Conservation (phyloP, 192 early-diverging fungal species). For the Coemansia sp. region DNA sequence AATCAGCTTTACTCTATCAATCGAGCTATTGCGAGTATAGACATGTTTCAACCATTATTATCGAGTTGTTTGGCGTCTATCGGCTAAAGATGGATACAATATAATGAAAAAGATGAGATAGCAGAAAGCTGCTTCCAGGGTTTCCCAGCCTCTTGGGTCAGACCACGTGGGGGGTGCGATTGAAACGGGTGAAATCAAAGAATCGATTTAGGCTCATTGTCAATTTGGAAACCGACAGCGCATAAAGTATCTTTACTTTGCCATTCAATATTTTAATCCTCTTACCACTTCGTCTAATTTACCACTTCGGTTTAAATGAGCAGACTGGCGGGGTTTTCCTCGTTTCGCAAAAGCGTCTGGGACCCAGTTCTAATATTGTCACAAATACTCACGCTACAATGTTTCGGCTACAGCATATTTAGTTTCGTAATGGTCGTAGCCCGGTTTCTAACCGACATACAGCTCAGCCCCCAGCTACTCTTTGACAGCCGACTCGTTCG, state of each 20-base stretch:
- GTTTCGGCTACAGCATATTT: constrained; percentile 45
- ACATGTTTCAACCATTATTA: too few species aligned
- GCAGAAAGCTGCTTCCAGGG: too few species aligned
- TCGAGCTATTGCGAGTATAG: too few species aligned
- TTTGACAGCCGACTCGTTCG: constrained; percentile 34
- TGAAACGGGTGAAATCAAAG: not conserved
- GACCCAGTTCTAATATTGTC: constrained; percentile 52
- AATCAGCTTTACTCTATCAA: too few species aligned
- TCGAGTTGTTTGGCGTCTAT: too few species aligned
- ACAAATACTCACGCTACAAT: constrained; percentile 52
- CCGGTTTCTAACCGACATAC: constrained; percentile 20
- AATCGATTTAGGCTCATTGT: not conserved
- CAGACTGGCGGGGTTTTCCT: constrained; percentile 19
- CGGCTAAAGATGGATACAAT: too few species aligned
- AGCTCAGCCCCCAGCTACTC: constrained; percentile 28
- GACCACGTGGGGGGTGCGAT: not conserved
- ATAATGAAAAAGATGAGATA: not conserved
- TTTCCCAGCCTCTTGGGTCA: not conserved
- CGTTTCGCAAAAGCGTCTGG: constrained; percentile 40
- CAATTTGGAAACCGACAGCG: not conserved
- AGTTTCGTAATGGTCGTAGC: constrained; percentile 18
- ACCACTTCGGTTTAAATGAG: not conserved
- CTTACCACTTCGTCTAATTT: not conserved
- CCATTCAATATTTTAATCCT: not conserved
- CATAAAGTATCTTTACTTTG: not conserved